Conservation (phyloP, 768 basidiomycete genomes). For the Chalciporus chontae region DNA sequence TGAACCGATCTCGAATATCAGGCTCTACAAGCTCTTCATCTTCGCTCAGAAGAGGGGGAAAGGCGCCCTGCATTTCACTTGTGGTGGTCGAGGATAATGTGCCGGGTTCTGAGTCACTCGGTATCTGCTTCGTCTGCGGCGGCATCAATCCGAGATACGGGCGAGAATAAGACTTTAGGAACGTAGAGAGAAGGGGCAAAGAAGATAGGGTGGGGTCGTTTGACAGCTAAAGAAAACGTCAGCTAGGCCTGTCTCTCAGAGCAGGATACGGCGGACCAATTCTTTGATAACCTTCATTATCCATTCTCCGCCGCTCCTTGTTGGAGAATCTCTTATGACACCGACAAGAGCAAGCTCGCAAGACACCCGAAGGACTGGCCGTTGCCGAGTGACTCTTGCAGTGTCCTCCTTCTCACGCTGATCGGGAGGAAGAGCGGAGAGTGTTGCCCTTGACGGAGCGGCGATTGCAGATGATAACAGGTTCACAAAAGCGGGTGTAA, state of each 20-base stretch:
- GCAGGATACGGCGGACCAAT: slow-evolving; percentile 51
- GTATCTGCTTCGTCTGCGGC: slow-evolving; percentile 55
- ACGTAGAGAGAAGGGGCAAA: slow-evolving; percentile 84
- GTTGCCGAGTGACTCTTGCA: slow-evolving; percentile 71
- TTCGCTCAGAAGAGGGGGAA: slow-evolving; percentile 44
- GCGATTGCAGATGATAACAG: slow-evolving; percentile 55
- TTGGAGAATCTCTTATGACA: slow-evolving; percentile 69
- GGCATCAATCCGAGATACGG: slow-evolving; percentile 82
- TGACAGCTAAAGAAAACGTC: slow-evolving; percentile 55
- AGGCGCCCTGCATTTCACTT: slow-evolving; percentile 32
- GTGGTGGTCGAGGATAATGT: slow-evolving; percentile 43
- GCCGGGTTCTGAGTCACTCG: slow-evolving; percentile 51
- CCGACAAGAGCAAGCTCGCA: slow-evolving; percentile 89
- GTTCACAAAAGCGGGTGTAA: slow-evolving; percentile 68
- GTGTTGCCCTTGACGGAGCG: slow-evolving; percentile 53
- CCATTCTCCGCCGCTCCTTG: slow-evolving; percentile 78
- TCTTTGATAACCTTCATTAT: slow-evolving; percentile 86
- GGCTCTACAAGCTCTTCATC: slow-evolving; percentile 78
- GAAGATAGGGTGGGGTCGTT: slow-evolving; percentile 86
- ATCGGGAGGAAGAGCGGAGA: slow-evolving; percentile 60
- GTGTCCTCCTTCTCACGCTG: slow-evolving; percentile 93
- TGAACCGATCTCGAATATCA: slow-evolving; percentile 85
- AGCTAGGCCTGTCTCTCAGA: slow-evolving; percentile 13
- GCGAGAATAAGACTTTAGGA: slow-evolving; percentile 88
- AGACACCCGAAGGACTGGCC: slow-evolving; percentile 82